Evolutionary conservation across 2,329 filamentous ascomycete species (phyloP).

Genomic region (Botrytis fragariae): DNA sequence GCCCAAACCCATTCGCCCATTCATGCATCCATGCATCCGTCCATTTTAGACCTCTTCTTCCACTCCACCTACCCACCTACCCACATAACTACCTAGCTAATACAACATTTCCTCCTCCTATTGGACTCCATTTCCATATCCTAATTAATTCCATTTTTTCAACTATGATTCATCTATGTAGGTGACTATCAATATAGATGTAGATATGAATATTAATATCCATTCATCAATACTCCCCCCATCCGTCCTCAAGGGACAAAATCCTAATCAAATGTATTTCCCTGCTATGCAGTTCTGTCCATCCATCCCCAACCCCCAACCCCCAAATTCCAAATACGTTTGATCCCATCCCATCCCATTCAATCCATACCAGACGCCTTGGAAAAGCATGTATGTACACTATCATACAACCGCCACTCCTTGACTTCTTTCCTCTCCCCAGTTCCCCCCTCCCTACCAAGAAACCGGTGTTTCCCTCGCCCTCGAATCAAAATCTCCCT

Average conservation of each 20-base stretch:
- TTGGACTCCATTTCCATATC: neutral
- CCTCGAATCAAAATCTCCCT: slow-evolving; percentile 31
- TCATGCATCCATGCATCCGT: neutral
- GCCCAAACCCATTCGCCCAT: neutral
- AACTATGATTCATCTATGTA: neutral
- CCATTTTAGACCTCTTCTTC: neutral
- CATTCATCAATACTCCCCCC: neutral
- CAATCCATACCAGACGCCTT: neutral
- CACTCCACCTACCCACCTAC: neutral
- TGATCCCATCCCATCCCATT: neutral
- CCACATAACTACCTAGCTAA: neutral
- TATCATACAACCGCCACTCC: slow-evolving; percentile 1
- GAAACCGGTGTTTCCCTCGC: slow-evolving; percentile 27
- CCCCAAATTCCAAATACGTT: neutral
- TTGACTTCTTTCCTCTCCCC: neutral
- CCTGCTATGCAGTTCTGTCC: neutral
- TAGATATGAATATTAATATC: neutral
- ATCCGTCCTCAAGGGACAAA: neutral
- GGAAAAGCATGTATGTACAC: neutral
- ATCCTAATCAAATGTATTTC: neutral
- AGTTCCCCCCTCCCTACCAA: slow-evolving; percentile 24
- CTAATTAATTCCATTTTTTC: no score
- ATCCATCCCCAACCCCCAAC: neutral
- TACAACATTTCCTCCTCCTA: neutral
- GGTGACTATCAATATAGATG: neutral